Evolutionary conservation across 1,284 basidiomycete species (phyloP), one percentile per base, ranked within the genome.

Genomic region (Sanghuangporus sanghuang): DNA sequence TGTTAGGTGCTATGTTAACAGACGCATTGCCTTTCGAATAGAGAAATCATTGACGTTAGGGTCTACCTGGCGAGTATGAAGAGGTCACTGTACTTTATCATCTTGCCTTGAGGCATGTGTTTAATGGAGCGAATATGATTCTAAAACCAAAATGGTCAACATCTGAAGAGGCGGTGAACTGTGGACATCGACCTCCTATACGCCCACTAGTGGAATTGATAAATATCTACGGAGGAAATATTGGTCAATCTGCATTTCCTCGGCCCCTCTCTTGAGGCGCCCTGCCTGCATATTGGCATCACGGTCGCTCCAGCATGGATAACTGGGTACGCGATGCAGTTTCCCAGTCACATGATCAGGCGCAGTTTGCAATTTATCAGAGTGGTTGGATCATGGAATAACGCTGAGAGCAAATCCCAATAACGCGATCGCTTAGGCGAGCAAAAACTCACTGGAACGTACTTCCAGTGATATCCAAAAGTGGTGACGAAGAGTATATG

Each of bases 281-380:
- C 27, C 27, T 32, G 27, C 2, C 27, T 32, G 23, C 23, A 23
- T 23, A 23, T 23, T 5, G 27, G 27, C 27, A 32, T 32, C 4
- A 2, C 27, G 27, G 27, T 32, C 27, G 27, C 27, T 27, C 27
- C 27, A 27, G 27, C 27, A 27, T 27, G 27, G 27, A 32, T 80
- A 14, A 78, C 79, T 2, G 62, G 75, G 11, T 72, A 73, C 63
- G 78, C 78, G 2, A 80, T 65, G 72, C 76, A 59, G 79, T 78
- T 62, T 78, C 79, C 0, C 71, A 75, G 0, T 76, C 78, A 21
- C 74, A 82, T 62, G 80, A 75, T 0, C 70, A 81, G 67, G 79
- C 80, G 2, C 82, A 78, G 12, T 85, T 85, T 69, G 71, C 73
- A 16, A 73, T 84, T 38, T 85, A 84, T 66, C 81, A 84, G 72